phyloP scores from a whole-genome alignment of 345 rosid species.

The Rhodomyrtus tomentosa region DNA sequence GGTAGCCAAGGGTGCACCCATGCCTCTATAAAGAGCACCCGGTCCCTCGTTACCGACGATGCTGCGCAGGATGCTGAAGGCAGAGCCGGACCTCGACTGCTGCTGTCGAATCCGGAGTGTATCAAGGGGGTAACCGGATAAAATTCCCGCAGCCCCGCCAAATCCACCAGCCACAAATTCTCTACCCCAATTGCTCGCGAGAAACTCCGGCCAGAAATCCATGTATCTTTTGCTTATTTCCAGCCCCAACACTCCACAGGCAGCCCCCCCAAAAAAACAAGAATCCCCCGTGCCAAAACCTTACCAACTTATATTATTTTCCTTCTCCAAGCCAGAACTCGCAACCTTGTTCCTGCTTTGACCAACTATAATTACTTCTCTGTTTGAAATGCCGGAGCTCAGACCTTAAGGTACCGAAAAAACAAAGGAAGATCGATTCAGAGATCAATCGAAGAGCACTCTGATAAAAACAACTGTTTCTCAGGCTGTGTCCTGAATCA shows the following conservation, averaged over 20 bases:
- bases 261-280: neutral
- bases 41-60: conserved; percentile 59
- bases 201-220: conserved; percentile 96
- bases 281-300: neutral
- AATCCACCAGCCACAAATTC: conserved; percentile 93
- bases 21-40: conserved; percentile 72
- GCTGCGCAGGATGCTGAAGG: conserved; percentile 49
- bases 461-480: neutral
- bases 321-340: neutral
- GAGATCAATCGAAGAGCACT: neutral
- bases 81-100: conserved; percentile 40
- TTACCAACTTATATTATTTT: neutral
- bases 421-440: neutral
- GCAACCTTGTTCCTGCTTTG: neutral
- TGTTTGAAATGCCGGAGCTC: neutral
- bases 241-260: neutral
- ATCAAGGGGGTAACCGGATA: conserved; percentile 89
- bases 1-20: conserved; percentile 89
- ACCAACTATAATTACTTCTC: neutral
- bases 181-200: conserved; percentile 72
- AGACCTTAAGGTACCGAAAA: neutral
- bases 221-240: conserved; percentile 8
- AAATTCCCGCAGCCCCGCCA: conserved; percentile 84
- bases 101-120: conserved; percentile 80
- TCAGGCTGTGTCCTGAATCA: neutral